These are phyloP conservation scores for Irpex sp. DNA, from an alignment of 1,284 basidiomycete species.

Conservation along the genomic window DNA sequence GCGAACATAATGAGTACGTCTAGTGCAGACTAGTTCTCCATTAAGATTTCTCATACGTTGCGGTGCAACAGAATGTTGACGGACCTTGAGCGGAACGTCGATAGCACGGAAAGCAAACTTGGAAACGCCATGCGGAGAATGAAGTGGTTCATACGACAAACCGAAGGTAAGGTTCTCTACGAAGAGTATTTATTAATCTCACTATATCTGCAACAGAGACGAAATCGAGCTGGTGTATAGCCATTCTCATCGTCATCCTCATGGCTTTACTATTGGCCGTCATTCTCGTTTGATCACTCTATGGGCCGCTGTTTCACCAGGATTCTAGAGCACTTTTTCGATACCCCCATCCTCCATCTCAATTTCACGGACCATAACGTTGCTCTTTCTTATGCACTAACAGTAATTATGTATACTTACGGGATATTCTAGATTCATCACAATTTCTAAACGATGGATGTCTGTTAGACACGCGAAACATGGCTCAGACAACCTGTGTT, in stretches of 20 bases:
- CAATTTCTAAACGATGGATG: too few relatives aligned
- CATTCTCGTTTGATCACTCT: conserved; percentile 43
- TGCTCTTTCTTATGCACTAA: not conserved
- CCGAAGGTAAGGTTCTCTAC: conserved; percentile 56
- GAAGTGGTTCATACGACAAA: conserved; percentile 78
- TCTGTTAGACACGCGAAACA: too few relatives aligned
- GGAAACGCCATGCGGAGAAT: conserved; percentile 68
- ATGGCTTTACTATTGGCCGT: conserved; percentile 53
- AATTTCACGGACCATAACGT: not conserved
- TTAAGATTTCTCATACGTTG: not conserved
- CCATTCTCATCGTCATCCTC: conserved; percentile 55
- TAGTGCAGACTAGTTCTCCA: not conserved
- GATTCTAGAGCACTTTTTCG: not conserved
- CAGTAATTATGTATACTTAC: not conserved
- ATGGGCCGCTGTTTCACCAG: not conserved
- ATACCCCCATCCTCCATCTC: not conserved
- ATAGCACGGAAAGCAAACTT: conserved; percentile 70
- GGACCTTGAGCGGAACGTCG: conserved; percentile 76
- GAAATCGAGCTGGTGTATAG: conserved; percentile 71
- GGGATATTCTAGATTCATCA: not conserved
- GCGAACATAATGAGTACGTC: conserved; percentile 82
- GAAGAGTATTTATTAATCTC: not conserved
- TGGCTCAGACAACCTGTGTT: too few relatives aligned
- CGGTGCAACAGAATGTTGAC: conserved; percentile 65
- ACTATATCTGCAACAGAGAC: conserved; percentile 42